A percentile compares a stretch with the other conserved stretches of the same genome.
phyloP scores from a whole-genome alignment of 2,329 filamentous ascomycete species.

The Dissoconium aciculare region DNA sequence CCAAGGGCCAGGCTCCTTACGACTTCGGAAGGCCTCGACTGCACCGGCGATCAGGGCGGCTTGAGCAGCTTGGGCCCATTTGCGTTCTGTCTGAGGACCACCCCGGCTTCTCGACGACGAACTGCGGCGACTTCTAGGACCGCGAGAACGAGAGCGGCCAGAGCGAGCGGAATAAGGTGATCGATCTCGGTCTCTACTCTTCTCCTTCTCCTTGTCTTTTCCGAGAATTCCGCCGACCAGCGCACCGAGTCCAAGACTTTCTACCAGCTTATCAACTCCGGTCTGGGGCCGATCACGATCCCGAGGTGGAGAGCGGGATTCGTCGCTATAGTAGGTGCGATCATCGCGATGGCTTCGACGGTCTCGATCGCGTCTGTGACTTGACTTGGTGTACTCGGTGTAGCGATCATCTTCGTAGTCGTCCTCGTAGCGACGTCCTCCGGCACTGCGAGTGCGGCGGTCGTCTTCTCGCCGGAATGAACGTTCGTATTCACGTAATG shows the following conservation, averaged over 20 bases:
- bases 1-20: slow-evolving; percentile 81
- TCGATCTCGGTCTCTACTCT: slow-evolving; percentile 45
- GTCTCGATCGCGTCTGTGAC: slow-evolving; percentile 20
- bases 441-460: slow-evolving; percentile 50
- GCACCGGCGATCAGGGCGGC: slow-evolving; percentile 81
- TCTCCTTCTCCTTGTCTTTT: slow-evolving; percentile 43
- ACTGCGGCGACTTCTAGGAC: slow-evolving; percentile 38
- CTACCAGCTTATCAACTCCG: slow-evolving; percentile 47
- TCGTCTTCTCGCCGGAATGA: slow-evolving; percentile 25
- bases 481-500: slow-evolving; percentile 22
- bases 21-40: slow-evolving; percentile 77
- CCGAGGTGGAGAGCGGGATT: slow-evolving; percentile 26
- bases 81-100: slow-evolving; percentile 47
- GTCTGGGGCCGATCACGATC: slow-evolving; percentile 38
- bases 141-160: slow-evolving; percentile 32
- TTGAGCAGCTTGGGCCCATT: slow-evolving; percentile 64
- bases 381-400: slow-evolving; percentile 30
- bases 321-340: slow-evolving; percentile 32
- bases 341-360: slow-evolving; percentile 33
- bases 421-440: slow-evolving; percentile 27
- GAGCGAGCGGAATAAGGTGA: slow-evolving; percentile 39
- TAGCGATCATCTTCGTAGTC: slow-evolving; percentile 49
- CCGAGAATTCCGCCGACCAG: slow-evolving; percentile 36
- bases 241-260: slow-evolving; percentile 43
- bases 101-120: slow-evolving; percentile 31